Base-by-base conservation (phyloP, 2,329 filamentous ascomycete species). In the Elsinoe perseae region DNA sequence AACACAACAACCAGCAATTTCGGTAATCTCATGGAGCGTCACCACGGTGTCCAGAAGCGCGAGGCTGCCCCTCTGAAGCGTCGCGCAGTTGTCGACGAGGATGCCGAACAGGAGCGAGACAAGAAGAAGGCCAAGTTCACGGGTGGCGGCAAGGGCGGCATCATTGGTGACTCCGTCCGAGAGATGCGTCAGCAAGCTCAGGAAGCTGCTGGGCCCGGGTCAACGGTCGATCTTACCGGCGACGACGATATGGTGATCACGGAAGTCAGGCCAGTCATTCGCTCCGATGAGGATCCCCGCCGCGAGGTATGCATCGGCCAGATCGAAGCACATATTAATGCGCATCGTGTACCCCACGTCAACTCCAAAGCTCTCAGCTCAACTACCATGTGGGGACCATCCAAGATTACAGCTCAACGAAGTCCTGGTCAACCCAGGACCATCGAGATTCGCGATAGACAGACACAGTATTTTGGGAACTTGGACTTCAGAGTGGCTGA, bases 381-480 rank as follows among this genome's bases (percentile, higher is more conserved):
- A 4, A 43, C 14, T 5, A 44, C 56, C 27, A 57, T 61, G 5
- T 90, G 86, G 80, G 87, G 89, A 2, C 75, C 80, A 12, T 86
- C 93, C 63, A 91, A 86, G 66, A 79, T 95, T 28, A 75, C 83
- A 1, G 76, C 93, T 59, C 77, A 86, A 38, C 58, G 43, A 6
- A 28, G 18, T 8, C 72, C 75, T 2, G 78, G 79, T 20, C 79
- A 83, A 42, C 71, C 70, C 23, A 73, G 67, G 46, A 44, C 61
- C 16, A 89, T 96, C 52, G 78, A 86, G 56, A 85, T 89, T 8
- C 79, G 83, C 36, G 92, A 97, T 66, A 78, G 85, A 60, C 83
- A 82, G 1, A 80, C 82, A 2, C 77, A 78, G 36, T 80, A 85
- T 28, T 91, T 96, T 64, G 93, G 89, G 12, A 78, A 78, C n/a